Conservation (phyloP, 805 yeast species). For the Candida nonsorbophila region DNA sequence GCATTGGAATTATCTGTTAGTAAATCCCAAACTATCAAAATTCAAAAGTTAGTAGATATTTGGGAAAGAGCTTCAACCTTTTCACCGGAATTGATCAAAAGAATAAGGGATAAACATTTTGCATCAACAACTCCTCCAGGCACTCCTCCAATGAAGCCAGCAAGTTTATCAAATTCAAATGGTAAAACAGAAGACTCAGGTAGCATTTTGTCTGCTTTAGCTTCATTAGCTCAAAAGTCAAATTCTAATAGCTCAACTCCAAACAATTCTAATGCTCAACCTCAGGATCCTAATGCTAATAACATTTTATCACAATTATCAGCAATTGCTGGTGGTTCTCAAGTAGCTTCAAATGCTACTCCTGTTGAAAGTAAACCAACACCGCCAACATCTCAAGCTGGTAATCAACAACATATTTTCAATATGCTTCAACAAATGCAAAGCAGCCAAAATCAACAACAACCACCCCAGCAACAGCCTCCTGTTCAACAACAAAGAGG, state of each 20-base stretch:
- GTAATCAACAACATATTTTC: constrained; percentile 37
- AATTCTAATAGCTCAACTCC: constrained; percentile 27
- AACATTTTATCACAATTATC: constrained; percentile 40
- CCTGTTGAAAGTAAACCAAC: constrained; percentile 4
- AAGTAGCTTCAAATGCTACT: constrained; percentile 13
- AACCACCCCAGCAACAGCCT: constrained; percentile 12
- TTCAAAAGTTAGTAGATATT: constrained; percentile 80
- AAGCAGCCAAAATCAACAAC: constrained; percentile 14
- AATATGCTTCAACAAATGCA: constrained; percentile 53
- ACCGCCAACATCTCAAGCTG: constrained; percentile 10
- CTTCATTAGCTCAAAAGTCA: constrained; percentile 50
- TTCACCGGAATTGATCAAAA: constrained; percentile 46
- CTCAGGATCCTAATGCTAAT: constrained; percentile 20
- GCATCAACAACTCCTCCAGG: constrained; percentile 67
- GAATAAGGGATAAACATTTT: constrained; percentile 57
- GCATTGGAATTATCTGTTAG: constrained; percentile 49
- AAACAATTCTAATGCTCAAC: constrained; percentile 12
- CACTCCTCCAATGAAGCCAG: constrained; percentile 38
- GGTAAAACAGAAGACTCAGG: constrained; percentile 44
- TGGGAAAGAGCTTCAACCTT: constrained; percentile 89
- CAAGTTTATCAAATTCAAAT: constrained; percentile 1
- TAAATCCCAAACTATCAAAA: constrained; percentile 60
- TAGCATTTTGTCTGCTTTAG: constrained; percentile 64
- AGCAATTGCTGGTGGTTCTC: constrained; percentile 25
- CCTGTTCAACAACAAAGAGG: constrained; percentile 2